Percentiles rank a stretch among this genome's conserved stretches.
Evolutionary conservation across 352 stramenopile species (phyloP).

Genomic region (Pythium vanterpoolii): DNA sequence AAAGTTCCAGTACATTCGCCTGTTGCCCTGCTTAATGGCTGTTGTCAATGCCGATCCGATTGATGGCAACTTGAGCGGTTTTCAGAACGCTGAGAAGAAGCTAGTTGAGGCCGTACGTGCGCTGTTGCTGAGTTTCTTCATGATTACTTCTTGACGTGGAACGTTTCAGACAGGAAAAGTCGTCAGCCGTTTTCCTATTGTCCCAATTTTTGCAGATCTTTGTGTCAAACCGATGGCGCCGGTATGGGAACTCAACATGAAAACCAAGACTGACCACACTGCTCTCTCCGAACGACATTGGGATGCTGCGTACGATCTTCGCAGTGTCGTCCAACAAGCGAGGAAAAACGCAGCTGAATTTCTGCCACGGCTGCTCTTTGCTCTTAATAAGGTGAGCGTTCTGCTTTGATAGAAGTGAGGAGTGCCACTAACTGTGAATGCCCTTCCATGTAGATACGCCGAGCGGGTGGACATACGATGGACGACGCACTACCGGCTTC

Average conservation of each 20-base stretch:
- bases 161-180: slow-evolving; percentile 35
- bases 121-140: neutral
- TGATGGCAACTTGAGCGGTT: slow-evolving; percentile 23
- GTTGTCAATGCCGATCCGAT: slow-evolving; percentile 38
- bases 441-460: slow-evolving; percentile 6
- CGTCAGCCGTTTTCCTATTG: slow-evolving; percentile 38
- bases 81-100: slow-evolving; percentile 44
- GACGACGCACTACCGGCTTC: slow-evolving; percentile 1
- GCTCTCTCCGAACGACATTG: neutral
- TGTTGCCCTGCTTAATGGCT: slow-evolving; percentile 40
- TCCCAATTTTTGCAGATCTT: slow-evolving; percentile 51
- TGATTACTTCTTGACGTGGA: neutral
- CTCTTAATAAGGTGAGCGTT: slow-evolving; percentile 36
- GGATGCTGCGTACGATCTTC: slow-evolving; percentile 18
- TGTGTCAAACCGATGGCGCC: slow-evolving; percentile 37
- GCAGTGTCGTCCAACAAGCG: neutral
- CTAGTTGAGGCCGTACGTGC: slow-evolving; percentile 46
- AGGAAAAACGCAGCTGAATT: slow-evolving; percentile 32
- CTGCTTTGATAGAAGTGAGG: neutral
- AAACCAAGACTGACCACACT: neutral
- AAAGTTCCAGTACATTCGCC: slow-evolving; percentile 52
- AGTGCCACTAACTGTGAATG: neutral
- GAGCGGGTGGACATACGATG: neutral
- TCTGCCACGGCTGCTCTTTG: slow-evolving; percentile 34
- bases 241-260: slow-evolving; percentile 21